A percentile compares a stretch with the other conserved stretches of the same genome.
Evolutionary conservation across 306 rosid genomes (phyloP).

Genomic region (Canavalia ensiformis): DNA sequence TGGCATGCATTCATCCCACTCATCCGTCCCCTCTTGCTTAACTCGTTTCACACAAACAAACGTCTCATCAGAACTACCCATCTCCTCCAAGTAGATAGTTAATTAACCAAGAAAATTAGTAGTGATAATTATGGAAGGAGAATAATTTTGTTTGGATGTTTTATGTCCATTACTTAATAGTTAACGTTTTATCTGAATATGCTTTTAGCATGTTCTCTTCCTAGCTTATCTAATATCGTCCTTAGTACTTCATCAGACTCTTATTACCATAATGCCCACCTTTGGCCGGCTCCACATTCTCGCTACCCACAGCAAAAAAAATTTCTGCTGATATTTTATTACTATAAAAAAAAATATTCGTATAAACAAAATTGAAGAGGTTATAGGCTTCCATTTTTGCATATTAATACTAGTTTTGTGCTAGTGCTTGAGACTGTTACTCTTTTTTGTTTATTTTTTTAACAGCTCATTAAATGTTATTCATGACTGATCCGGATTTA

Average conservation of each 20-base stretch:
- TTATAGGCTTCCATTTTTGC: too few species aligned
- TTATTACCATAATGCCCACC: constrained; percentile 20
- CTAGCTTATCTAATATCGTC: constrained; percentile 32
- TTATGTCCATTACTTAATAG: background rate
- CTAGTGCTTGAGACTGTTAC: too few species aligned
- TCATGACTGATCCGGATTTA: too few species aligned
- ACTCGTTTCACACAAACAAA: constrained; percentile 74
- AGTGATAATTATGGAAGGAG: background rate
- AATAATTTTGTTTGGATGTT: background rate
- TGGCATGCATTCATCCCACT: constrained; percentile 84
- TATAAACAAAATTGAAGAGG: too few species aligned
- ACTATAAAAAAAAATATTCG: background rate
- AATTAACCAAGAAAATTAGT: too few species aligned
- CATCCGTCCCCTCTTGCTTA: constrained; percentile 66
- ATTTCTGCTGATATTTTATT: background rate
- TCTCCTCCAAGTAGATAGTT: constrained; percentile 5
- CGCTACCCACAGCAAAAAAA: background rate
- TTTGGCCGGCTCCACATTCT: constrained; percentile 36
- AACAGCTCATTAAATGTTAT: too few species aligned
- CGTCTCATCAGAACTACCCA: constrained; percentile 51
- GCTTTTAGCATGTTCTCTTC: constrained; percentile 37
- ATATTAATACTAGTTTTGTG: too few species aligned
- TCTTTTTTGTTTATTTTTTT: too few species aligned
- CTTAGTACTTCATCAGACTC: background rate
- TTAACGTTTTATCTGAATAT: constrained; percentile 15